These are phyloP conservation scores for Cutaneotrichosporon dermatis DNA, from an alignment of 1,284 basidiomycete genomes.

Conservation along the genomic window DNA sequence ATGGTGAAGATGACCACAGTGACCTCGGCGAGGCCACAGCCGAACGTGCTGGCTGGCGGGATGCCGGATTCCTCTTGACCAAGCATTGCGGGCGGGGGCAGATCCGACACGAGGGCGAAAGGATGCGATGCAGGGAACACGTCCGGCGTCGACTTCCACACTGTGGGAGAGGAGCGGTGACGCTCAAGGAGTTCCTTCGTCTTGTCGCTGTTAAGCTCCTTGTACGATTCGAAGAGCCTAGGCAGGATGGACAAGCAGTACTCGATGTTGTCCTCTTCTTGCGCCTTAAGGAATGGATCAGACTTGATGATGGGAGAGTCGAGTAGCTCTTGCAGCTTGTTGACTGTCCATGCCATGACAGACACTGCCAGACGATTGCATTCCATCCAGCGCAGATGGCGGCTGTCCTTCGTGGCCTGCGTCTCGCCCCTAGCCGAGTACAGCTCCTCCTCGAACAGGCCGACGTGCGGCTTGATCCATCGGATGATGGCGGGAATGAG, in stretches of 20 bases:
- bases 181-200: constrained; percentile 68
- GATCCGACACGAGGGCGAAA: constrained; percentile 73
- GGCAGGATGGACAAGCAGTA: constrained; percentile 81
- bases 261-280: constrained; percentile 93
- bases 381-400: constrained; percentile 85
- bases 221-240: constrained; percentile 78
- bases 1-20: constrained; percentile 80
- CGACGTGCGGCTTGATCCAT: constrained; percentile 94
- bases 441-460: constrained; percentile 63
- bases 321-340: constrained; percentile 78
- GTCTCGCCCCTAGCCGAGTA: constrained; percentile 19
- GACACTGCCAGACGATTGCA: constrained; percentile 64
- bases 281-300: constrained; percentile 60
- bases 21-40: constrained; percentile 77
- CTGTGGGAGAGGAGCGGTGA: constrained; percentile 58
- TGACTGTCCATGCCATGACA: constrained; percentile 82
- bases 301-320: constrained; percentile 62
- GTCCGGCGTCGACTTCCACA: constrained; percentile 64
- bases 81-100: constrained; percentile 55
- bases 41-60: constrained; percentile 57
- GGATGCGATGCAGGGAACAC: constrained; percentile 92
- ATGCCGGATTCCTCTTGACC: constrained; percentile 27
- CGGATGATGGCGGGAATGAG: constrained; percentile 82
- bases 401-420: constrained; percentile 58
- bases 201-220: constrained; percentile 67